A percentile compares a stretch with the other conserved stretches of the same genome.
These are phyloP conservation scores for Microdochium trichocladiopsis DNA, from an alignment of 2,329 filamentous ascomycete genomes.

Conservation along the genomic window DNA sequence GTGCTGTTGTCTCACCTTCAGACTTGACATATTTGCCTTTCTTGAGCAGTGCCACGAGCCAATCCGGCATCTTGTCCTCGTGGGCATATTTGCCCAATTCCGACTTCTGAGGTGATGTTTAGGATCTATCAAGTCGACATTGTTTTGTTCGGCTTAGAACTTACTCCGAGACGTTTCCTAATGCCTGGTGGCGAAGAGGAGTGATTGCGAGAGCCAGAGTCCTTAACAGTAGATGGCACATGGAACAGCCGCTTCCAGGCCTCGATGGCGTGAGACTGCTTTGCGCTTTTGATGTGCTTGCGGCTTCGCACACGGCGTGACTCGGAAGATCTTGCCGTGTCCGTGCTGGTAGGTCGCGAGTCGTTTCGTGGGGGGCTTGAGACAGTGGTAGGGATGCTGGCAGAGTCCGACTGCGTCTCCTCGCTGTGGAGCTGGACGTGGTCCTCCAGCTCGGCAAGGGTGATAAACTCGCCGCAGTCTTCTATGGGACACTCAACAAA, in stretches of 20 bases:
- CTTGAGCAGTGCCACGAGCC: conserved; percentile 56
- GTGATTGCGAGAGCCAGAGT: background rate
- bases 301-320: background rate
- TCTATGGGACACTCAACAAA: conserved; percentile 48
- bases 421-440: conserved; percentile 56
- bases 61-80: conserved; percentile 68
- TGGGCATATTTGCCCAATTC: conserved; percentile 68
- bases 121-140: conserved; percentile 5
- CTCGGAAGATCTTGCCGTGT: background rate
- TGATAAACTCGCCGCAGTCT: conserved; percentile 53
- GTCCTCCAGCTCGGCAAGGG: conserved; percentile 42
- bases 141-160: too few relatives aligned
- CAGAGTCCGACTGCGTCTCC: conserved; percentile 29
- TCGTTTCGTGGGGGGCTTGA: background rate
- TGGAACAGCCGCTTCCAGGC: conserved; percentile 21
- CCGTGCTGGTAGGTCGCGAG: conserved; percentile 1
- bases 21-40: conserved; percentile 47
- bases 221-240: conserved; percentile 6
- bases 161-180: conserved; percentile 10
- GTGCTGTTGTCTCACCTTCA: conserved; percentile 10
- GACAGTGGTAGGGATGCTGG: conserved; percentile 3
- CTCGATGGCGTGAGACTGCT: conserved; percentile 14
- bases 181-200: background rate
- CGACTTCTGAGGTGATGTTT: conserved; percentile 31
- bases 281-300: background rate